These are phyloP conservation scores for Gynochthodes officinalis DNA, from an alignment of 257 asterid species.

Conservation along the genomic window DNA sequence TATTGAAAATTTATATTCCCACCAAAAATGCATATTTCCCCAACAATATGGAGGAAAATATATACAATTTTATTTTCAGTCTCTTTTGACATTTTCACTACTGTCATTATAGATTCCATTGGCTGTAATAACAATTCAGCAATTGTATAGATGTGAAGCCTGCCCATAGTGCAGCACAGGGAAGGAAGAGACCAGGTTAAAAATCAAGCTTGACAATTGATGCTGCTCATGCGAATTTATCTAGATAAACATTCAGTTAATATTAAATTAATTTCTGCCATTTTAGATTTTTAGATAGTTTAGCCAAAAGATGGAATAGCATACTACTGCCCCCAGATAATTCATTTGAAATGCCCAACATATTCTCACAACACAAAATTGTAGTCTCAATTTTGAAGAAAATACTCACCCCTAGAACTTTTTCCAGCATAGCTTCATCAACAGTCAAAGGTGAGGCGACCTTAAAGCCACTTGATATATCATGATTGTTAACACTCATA, in stretches of 20 bases:
- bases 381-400: slow-evolving; percentile 4
- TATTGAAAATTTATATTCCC: background rate
- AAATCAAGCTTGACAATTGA: background rate
- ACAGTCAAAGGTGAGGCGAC: slow-evolving; percentile 62
- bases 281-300: background rate
- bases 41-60: background rate
- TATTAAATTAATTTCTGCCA: background rate
- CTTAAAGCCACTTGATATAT: slow-evolving; percentile 66
- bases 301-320: background rate
- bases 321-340: background rate
- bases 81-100: background rate
- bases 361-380: background rate
- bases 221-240: background rate
- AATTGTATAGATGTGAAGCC: background rate
- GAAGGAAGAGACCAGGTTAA: too few species aligned
- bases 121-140: background rate
- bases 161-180: too few species aligned
- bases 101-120: background rate
- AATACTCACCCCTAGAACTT: slow-evolving; percentile 91
- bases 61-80: background rate
- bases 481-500: slow-evolving; percentile 77
- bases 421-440: slow-evolving; percentile 93
- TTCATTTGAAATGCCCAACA: background rate
- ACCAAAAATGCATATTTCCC: background rate
- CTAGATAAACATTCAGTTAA: background rate